Conservation (phyloP, 176 grass and related monocot species). For the Metroxylon sagu region DNA sequence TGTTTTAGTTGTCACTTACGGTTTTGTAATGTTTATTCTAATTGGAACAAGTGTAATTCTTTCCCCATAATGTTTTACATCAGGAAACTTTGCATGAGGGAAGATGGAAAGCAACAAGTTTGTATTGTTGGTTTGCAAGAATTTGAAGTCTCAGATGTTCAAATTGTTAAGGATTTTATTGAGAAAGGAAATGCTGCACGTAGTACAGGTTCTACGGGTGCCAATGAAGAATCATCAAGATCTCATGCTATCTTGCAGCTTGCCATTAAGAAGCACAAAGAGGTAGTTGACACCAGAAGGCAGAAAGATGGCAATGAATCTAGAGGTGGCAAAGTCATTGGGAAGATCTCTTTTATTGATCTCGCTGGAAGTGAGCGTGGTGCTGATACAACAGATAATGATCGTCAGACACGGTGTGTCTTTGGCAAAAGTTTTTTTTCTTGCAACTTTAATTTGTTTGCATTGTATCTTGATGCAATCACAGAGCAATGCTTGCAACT, state of each 20-base stretch:
- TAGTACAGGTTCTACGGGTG: conserved; percentile 91
- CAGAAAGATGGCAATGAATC: conserved; percentile 79
- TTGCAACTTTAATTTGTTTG: not conserved
- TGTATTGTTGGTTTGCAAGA: conserved; percentile 97
- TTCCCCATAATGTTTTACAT: conserved; percentile 12
- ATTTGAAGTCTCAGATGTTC: conserved; percentile 96
- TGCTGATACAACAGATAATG: conserved; percentile 96
- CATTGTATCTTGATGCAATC: too few relatives aligned
- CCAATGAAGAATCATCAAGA: conserved; percentile 98
- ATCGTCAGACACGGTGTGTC: conserved; percentile 77
- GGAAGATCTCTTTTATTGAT: conserved; percentile 98
- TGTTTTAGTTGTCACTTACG: too few relatives aligned
- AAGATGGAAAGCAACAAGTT: conserved; percentile 96
- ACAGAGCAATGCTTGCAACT: too few relatives aligned
- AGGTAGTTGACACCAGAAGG: conserved; percentile 56
- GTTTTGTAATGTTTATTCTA: too few relatives aligned
- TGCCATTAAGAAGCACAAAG: conserved; percentile 79
- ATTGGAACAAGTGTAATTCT: not conserved
- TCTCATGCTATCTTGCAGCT: conserved; percentile 96
- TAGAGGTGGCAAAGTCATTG: conserved; percentile 67
- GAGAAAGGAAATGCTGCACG: conserved; percentile 87
- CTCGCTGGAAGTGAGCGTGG: conserved; percentile 98
- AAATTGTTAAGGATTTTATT: conserved; percentile 95
- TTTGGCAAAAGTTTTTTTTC: not conserved
- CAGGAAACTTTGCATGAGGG: conserved; percentile 93